A percentile compares a stretch with the other conserved stretches of the same genome.
Evolutionary conservation across 179 eudicot species (phyloP).

Genomic region (Beta macrorhiza): DNA sequence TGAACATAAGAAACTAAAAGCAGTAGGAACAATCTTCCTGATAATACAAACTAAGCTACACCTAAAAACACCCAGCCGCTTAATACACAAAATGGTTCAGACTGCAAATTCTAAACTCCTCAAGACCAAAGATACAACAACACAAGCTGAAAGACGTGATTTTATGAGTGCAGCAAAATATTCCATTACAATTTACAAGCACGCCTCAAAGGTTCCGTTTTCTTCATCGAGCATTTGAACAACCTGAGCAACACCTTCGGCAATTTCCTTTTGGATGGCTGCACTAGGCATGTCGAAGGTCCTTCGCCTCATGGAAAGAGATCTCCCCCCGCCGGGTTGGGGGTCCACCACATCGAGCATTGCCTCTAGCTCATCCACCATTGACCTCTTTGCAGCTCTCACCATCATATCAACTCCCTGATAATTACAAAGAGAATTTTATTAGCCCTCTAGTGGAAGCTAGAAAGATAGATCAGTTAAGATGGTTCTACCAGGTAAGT

Average conservation of each 20-base stretch:
- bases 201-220: constrained; percentile 24
- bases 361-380: constrained; percentile 96
- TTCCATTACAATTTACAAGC: not conserved
- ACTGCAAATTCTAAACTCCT: constrained; percentile 8
- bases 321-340: constrained; percentile 60
- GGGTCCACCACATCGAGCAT: constrained; percentile 98
- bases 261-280: constrained; percentile 68
- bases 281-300: constrained; percentile 93
- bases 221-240: constrained; percentile 75
- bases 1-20: not conserved
- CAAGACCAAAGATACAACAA: constrained; percentile 1
- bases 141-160: not conserved
- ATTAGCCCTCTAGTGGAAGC: not conserved
- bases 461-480: not conserved
- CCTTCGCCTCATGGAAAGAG: constrained; percentile 63
- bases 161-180: not conserved
- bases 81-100: not conserved
- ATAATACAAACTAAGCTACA: constrained; percentile 2
- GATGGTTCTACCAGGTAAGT: not conserved
- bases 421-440: not conserved
- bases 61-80: constrained; percentile 8
- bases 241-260: constrained; percentile 88
- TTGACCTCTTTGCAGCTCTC: constrained; percentile 82
- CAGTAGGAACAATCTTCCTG: not conserved
- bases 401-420: constrained; percentile 93